Base-by-base conservation (phyloP, 805 yeast genomes). In the Kazachstania bromeliacearum region DNA sequence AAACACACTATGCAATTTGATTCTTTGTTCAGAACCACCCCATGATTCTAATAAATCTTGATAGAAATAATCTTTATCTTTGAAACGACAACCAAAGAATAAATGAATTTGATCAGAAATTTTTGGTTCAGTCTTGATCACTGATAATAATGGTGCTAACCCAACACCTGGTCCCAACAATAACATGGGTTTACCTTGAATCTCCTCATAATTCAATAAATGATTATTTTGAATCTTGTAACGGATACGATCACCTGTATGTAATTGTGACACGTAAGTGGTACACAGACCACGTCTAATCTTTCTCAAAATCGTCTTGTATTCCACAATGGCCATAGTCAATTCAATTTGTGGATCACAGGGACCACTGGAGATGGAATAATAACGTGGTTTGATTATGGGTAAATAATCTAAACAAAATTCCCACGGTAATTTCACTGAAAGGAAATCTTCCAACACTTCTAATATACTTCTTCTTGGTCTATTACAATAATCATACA, bases 91-190 rank as follows among this genome's bases (percentile, higher is more conserved):
- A 2, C 97, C 98, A 41, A 75, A 73, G 47, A 88, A 84, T 19
- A 89, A 56, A 29, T 68, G 60, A 28, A 80, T 37, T 0, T 43
- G 41, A 7, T 38, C 28, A 5, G 47, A 45, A 4, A 44, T 25
- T 6, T 24, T 19, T 17, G 42, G 37, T 3, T 57, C 47, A 1
- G 64, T 49, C 29, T 73, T 73, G 10, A 89, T 68, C 28, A 88
- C 50, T 1, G 84, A 71, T 49, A 85, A 73, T 71, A 89, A 76
- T 2, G 98, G 98, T 0, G 99, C 98, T 8, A 92, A 67, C 2
- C 99, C 99, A 0, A 97, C 94, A 3, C 98, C 99, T 0, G 98
- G 94, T 2, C 89, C 80, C 4, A 89, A 68, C 71, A 89, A 64
- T 3, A 92, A 60, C 18, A 82, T 60, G 0, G 95, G 82, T 2